Evolutionary conservation across 352 stramenopile species (phyloP).

Genomic region (Lagenidium giganteum): DNA sequence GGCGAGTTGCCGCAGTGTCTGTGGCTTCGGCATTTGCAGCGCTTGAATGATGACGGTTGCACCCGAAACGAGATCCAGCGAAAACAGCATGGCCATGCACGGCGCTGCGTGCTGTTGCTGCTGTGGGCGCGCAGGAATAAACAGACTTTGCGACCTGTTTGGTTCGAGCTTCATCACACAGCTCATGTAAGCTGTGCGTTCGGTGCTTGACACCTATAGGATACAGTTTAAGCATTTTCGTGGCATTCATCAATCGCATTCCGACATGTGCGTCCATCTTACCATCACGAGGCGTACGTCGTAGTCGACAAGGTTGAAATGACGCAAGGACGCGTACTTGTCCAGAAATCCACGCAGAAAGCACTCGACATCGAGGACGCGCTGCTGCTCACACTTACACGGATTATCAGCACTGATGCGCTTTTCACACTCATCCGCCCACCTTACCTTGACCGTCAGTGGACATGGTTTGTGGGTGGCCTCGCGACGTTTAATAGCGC

Average conservation of each 20-base stretch:
- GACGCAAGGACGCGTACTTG: constrained; percentile 29
- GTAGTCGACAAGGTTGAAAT: constrained; percentile 54
- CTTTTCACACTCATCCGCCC: too few species aligned
- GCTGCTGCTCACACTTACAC: constrained; percentile 31
- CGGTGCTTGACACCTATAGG: constrained; percentile 15
- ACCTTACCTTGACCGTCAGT: too few species aligned
- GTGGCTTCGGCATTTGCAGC: constrained; percentile 28
- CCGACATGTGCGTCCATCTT: too few species aligned
- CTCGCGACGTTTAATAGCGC: too few species aligned
- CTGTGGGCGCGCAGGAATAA: background rate
- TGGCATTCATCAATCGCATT: background rate
- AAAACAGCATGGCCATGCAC: constrained; percentile 24
- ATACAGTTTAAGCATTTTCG: background rate
- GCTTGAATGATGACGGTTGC: constrained; percentile 35
- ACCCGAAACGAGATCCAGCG: constrained; percentile 36
- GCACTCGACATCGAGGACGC: constrained; percentile 49
- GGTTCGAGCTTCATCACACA: constrained; percentile 35
- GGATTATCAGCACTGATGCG: too few species aligned
- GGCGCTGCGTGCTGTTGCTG: constrained; percentile 1
- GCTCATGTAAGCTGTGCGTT: constrained; percentile 42
- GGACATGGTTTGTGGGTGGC: too few species aligned
- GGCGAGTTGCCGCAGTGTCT: constrained; percentile 25
- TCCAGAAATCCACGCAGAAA: constrained; percentile 47
- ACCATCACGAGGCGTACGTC: constrained; percentile 49
- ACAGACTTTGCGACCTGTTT: background rate